Evolutionary conservation across 1,139 yeast genomes (phyloP).

Genomic region (Arxiozyma bovina): DNA sequence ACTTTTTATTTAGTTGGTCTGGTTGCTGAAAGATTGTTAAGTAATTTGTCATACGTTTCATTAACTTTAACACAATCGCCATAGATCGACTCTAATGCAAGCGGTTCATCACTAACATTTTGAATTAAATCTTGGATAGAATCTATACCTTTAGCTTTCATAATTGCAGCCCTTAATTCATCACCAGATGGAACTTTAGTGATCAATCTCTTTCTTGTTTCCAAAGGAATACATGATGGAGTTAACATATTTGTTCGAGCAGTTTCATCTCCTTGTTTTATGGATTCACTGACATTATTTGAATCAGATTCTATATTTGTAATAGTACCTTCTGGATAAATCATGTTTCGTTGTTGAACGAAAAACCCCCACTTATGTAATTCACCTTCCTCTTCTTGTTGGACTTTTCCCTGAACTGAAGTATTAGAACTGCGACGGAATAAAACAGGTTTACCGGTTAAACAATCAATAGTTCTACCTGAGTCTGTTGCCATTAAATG

Average conservation of each 20-base stretch:
- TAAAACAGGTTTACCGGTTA: conserved; percentile 65
- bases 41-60: conserved; percentile 62
- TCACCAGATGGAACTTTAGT: conserved; percentile 41
- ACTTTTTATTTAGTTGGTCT: conserved; percentile 4
- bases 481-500: conserved; percentile 62
- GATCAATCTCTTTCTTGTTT: conserved; percentile 12
- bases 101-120: conserved; percentile 48
- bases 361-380: conserved; percentile 76
- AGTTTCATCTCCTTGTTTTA: not conserved
- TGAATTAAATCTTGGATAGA: conserved; percentile 63
- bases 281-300: not conserved
- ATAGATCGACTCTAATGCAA: conserved; percentile 50
- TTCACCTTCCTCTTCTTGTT: conserved; percentile 88
- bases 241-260: not conserved
- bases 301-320: conserved; percentile 22
- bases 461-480: conserved; percentile 56
- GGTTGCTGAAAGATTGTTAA: conserved; percentile 48
- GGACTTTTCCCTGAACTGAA: conserved; percentile 59
- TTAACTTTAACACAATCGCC: conserved; percentile 30
- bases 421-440: conserved; percentile 52
- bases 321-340: conserved; percentile 19
- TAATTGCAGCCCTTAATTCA: conserved; percentile 66
- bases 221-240: not conserved
- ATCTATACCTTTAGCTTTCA: conserved; percentile 69
- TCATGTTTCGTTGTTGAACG: conserved; percentile 48